A percentile compares a stretch with the other conserved stretches of the same genome.
Evolutionary conservation across 148 eudicot genomes (phyloP).

Genomic region (Bassia scoparia): DNA sequence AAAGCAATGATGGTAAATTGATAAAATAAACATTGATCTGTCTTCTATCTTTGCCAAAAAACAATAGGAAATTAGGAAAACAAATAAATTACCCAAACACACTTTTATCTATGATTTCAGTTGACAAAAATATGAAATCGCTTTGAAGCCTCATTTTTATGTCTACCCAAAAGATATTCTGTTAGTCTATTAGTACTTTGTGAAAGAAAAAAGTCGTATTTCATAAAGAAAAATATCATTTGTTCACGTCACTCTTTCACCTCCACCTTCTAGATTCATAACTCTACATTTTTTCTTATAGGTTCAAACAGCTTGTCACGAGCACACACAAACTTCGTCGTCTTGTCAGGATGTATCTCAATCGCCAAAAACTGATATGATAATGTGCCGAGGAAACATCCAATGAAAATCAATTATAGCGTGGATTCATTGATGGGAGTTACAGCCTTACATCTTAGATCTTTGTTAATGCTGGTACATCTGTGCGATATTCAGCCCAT

Average conservation of each 20-base stretch:
- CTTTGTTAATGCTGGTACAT: constrained; percentile 56
- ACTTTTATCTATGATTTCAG: neutral
- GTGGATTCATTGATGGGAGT: constrained; percentile 92
- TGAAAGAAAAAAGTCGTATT: neutral
- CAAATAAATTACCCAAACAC: neutral
- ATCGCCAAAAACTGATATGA: constrained; percentile 91
- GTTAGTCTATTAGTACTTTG: no score
- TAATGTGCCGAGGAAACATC: constrained; percentile 86
- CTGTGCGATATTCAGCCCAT: constrained; percentile 56
- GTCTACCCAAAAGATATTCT: no score
- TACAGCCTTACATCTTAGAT: constrained; percentile 73
- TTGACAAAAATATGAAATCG: neutral
- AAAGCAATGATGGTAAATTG: neutral
- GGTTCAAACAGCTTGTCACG: constrained; percentile 82
- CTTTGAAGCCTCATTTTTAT: neutral
- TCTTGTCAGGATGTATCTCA: constrained; percentile 69
- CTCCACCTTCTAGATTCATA: neutral
- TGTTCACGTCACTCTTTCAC: neutral
- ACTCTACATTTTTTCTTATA: constrained; percentile 19
- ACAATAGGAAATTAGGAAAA: neutral
- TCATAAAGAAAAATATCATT: neutral
- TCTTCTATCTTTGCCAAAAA: no score
- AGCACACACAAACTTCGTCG: constrained; percentile 68
- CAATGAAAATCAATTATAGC: constrained; percentile 75
- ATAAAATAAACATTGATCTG: neutral